These are phyloP conservation scores for Mycena amicta DNA, from an alignment of 768 basidiomycete species.

Conservation along the genomic window DNA sequence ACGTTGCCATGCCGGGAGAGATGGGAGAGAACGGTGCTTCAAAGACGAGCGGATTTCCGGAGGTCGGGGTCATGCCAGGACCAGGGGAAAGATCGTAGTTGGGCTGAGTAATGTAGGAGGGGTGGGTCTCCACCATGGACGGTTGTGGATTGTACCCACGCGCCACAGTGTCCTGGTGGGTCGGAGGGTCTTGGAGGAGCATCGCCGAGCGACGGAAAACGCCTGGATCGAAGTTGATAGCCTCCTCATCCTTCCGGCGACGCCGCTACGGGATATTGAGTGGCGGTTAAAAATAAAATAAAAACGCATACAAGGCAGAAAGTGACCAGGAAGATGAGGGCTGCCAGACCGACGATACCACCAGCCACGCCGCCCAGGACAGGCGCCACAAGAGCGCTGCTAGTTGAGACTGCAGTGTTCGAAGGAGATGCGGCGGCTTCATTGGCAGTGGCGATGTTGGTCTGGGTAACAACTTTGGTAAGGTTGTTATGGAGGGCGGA, in stretches of 20 bases:
- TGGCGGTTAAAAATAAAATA: conserved; percentile 1
- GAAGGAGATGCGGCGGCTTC: background rate
- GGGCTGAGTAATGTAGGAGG: conserved; percentile 40
- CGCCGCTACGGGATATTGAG: conserved; percentile 39
- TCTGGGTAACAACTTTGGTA: conserved; percentile 15
- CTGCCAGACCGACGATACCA: conserved; percentile 44
- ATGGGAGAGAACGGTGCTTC: conserved; percentile 40
- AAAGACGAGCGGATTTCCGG: conserved; percentile 41
- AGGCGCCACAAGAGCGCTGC: conserved; percentile 18
- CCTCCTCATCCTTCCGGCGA: conserved; percentile 42
- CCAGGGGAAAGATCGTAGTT: conserved; percentile 26
- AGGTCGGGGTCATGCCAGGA: conserved; percentile 25
- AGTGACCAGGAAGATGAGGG: conserved; percentile 42
- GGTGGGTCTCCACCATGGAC: conserved; percentile 61
- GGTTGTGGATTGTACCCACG: conserved; percentile 51
- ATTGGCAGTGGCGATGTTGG: background rate
- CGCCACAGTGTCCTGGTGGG: conserved; percentile 40
- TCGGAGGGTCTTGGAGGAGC: conserved; percentile 56
- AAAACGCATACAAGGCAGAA: conserved; percentile 47
- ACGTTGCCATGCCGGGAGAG: conserved; percentile 22
- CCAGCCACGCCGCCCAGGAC: conserved; percentile 49
- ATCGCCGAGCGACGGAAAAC: conserved; percentile 70
- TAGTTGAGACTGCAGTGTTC: background rate
- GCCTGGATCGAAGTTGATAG: conserved; percentile 51
- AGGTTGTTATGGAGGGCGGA: conserved; percentile 10